Conservation (phyloP, 768 basidiomycete species). For the Rhizopogon rudus region DNA sequence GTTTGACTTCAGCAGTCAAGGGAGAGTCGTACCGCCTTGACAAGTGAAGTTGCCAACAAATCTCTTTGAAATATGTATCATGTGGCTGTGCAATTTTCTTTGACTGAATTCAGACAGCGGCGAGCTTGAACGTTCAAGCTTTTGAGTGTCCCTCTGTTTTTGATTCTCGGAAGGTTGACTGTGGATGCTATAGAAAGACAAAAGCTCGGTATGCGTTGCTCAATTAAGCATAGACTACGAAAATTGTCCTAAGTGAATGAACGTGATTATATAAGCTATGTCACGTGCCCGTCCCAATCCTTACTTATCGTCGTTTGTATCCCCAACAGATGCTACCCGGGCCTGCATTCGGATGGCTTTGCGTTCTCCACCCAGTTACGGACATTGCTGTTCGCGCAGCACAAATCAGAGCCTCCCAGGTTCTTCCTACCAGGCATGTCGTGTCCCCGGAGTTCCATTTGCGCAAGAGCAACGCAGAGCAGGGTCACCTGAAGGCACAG, state of each 20-base stretch:
- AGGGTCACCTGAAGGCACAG: neutral
- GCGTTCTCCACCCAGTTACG: slow-evolving; percentile 54
- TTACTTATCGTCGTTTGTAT: too few species aligned
- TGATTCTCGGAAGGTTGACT: neutral
- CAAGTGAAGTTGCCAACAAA: too few species aligned
- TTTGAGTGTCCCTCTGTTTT: neutral
- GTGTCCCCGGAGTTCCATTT: neutral
- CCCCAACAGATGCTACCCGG: slow-evolving; percentile 50
- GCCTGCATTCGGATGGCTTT: slow-evolving; percentile 61
- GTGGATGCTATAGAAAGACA: slow-evolving; percentile 32
- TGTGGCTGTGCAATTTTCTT: slow-evolving; percentile 14
- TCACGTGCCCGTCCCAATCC: too few species aligned
- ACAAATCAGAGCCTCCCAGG: slow-evolving; percentile 46
- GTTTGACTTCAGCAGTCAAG: too few species aligned
- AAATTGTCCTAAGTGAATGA: too few species aligned
- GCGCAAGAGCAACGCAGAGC: neutral
- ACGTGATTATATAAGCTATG: too few species aligned
- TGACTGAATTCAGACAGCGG: neutral
- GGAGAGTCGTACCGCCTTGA: too few species aligned
- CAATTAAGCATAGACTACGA: too few species aligned
- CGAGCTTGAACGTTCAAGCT: neutral
- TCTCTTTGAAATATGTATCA: too few species aligned
- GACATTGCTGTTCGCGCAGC: slow-evolving; percentile 64
- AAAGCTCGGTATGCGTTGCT: too few species aligned
- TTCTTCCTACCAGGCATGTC: slow-evolving; percentile 1